Base-by-base conservation (phyloP, 2,329 filamentous ascomycete species). In the Penicillium griseofulvum region DNA sequence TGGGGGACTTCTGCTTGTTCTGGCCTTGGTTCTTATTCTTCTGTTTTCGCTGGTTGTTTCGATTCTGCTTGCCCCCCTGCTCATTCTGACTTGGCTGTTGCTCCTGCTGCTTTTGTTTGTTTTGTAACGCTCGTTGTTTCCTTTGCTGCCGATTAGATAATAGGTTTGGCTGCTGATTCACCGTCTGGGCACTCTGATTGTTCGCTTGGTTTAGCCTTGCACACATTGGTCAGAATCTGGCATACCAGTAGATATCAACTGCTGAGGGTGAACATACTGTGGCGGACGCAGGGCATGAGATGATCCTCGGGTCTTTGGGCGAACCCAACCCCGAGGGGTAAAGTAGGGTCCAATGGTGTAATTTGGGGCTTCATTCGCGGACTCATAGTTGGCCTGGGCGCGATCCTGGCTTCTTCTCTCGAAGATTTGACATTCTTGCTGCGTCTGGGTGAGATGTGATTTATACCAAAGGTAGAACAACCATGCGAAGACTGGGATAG, bases 381-480 rank as follows among this genome's bases (percentile, higher is more conserved):
- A 38, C 39, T 49, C 49, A 31, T 44, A 31, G 33, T 54, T 51
- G 22, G 50, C 43, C 4, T 44, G 38, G 4, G 17, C 28, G 11
- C 57, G 57, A n/a, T 62, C 58, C 8, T 28, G 50, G 22, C 34
- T 24, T 10, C 52, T 12, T 34, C 45, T 26, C 22, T 12, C 17
- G 17, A 53, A 29, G 3, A 47, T 17, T 22, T 51, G 54, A 10
- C 41, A 36, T 24, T 52, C 12, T 19, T 49, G 42, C 5, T 61
- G 26, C 14, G 26, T 37, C 1, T 11, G 24, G 11, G 7, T 49
- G 14, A 61, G 12, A 44, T 46, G 53, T 12, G 51, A 49, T 6
- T 38, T 37, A 33, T 52, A 53, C 52, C 56, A 63, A 43, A 33
- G 36, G 34, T 54, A 51, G 17, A 49, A 19, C 2, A 59, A 1